Conservation (phyloP, 345 rosid species). For the Firmiana major region DNA sequence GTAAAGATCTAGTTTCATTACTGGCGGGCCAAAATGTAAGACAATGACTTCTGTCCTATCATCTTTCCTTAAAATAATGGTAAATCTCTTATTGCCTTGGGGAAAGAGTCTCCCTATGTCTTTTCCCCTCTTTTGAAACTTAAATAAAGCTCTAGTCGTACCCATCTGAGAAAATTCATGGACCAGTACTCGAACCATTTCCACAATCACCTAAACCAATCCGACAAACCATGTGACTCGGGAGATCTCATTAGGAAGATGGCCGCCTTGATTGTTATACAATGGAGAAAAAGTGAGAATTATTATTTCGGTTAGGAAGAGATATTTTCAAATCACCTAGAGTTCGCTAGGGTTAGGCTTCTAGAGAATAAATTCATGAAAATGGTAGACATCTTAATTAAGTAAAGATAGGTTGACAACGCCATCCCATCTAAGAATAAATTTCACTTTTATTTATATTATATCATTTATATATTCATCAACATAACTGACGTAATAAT, state of each 20-base stretch:
- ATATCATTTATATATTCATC: constrained; percentile 6
- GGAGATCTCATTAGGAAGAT: constrained; percentile 25
- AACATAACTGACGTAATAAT: constrained; percentile 25
- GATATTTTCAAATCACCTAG: constrained; percentile 22
- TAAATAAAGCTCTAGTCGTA: not conserved
- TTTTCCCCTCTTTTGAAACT: not conserved
- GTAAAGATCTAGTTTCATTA: too few relatives aligned
- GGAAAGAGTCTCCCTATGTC: too few relatives aligned
- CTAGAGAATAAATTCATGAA: constrained; percentile 16
- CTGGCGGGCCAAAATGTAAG: too few relatives aligned
- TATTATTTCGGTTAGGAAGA: constrained; percentile 18
- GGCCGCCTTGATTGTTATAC: constrained; percentile 4
- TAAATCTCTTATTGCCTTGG: too few relatives aligned
- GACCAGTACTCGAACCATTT: not conserved
- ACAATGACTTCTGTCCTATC: too few relatives aligned
- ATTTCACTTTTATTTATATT: constrained; percentile 19
- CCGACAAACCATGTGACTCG: constrained; percentile 40
- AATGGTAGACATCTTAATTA: constrained; percentile 31
- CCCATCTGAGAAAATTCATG: not conserved
- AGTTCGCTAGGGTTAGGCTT: constrained; percentile 10
- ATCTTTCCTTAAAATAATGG: too few relatives aligned
- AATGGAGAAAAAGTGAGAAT: constrained; percentile 5
- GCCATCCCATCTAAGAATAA: constrained; percentile 21
- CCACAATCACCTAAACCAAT: not conserved
- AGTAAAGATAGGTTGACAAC: constrained; percentile 30